Evolutionary conservation across 2,329 filamentous ascomycete species (phyloP).

Genomic region (Calonectria naviculata): DNA sequence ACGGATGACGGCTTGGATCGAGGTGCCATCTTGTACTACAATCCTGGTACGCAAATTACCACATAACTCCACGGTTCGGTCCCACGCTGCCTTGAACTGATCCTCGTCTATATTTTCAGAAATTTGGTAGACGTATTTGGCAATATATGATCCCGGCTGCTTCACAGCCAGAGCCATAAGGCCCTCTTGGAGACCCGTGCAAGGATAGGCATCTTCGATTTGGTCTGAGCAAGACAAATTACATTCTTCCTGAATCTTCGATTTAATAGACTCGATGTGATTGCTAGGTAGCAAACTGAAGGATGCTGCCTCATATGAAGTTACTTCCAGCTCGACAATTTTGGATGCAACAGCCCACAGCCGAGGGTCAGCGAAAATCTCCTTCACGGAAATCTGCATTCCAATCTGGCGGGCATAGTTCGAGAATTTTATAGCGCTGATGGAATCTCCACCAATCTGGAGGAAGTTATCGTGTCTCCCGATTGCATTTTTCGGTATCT

Average conservation of each 20-base stretch:
- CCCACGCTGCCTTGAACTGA: neutral
- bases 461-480: constrained; percentile 18
- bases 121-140: constrained; percentile 1
- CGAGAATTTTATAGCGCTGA: constrained; percentile 37
- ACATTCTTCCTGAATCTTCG: neutral
- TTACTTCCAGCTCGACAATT: neutral
- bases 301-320: neutral
- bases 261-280: neutral
- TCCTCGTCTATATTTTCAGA: neutral
- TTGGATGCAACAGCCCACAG: neutral
- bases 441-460: constrained; percentile 23
- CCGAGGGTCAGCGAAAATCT: constrained; percentile 16
- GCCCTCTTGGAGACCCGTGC: constrained; percentile 48
- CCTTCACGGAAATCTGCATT: constrained; percentile 10
- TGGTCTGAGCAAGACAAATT: neutral
- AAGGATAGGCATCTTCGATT: constrained; percentile 49
- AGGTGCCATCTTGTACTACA: neutral
- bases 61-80: neutral
- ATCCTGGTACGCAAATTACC: neutral
- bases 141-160: constrained; percentile 20
- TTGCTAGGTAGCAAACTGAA: neutral
- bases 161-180: constrained; percentile 38
- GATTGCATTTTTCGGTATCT: constrained; percentile 42
- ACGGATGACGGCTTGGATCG: neutral
- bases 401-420: constrained; percentile 2